These are phyloP conservation scores for Saccharum spontaneum DNA, from an alignment of 176 grass and related monocot genomes.

Conservation along the genomic window DNA sequence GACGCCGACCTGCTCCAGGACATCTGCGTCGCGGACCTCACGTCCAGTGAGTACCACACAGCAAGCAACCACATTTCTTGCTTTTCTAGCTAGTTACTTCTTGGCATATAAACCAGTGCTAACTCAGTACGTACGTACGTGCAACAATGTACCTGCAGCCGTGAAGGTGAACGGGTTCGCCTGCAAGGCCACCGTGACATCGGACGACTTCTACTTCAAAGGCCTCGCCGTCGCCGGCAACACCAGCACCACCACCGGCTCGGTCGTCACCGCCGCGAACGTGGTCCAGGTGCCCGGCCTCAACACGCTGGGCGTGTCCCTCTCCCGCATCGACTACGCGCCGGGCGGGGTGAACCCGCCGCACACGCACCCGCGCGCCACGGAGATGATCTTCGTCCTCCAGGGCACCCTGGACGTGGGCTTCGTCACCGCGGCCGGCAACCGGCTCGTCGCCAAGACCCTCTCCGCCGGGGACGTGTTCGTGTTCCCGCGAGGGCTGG, in stretches of 20 bases:
- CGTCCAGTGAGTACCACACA: slow-evolving; percentile 14
- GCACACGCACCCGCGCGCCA: slow-evolving; percentile 55
- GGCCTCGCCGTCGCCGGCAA: slow-evolving; percentile 24
- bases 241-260: slow-evolving; percentile 27
- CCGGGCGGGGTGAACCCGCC: slow-evolving; percentile 39
- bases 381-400: slow-evolving; percentile 46
- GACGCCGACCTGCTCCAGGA: slow-evolving; percentile 51
- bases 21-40: slow-evolving; percentile 50
- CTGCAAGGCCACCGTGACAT: slow-evolving; percentile 21
- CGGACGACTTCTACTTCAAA: slow-evolving; percentile 38
- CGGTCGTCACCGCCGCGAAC: slow-evolving; percentile 34
- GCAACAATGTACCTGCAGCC: not conserved
- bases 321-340: slow-evolving; percentile 48
- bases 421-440: slow-evolving; percentile 34
- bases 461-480: slow-evolving; percentile 20
- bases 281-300: slow-evolving; percentile 40
- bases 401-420: slow-evolving; percentile 40
- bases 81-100: not conserved
- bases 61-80: not conserved
- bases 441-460: slow-evolving; percentile 28
- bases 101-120: not conserved
- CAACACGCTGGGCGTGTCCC: slow-evolving; percentile 44
- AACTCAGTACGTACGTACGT: not conserved
- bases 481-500: slow-evolving; percentile 33
- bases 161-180: slow-evolving; percentile 45